Percentiles rank a stretch among this genome's conserved stretches.
Evolutionary conservation across 2,329 filamentous ascomycete genomes (phyloP).

Genomic region (Bertia moriformis): DNA sequence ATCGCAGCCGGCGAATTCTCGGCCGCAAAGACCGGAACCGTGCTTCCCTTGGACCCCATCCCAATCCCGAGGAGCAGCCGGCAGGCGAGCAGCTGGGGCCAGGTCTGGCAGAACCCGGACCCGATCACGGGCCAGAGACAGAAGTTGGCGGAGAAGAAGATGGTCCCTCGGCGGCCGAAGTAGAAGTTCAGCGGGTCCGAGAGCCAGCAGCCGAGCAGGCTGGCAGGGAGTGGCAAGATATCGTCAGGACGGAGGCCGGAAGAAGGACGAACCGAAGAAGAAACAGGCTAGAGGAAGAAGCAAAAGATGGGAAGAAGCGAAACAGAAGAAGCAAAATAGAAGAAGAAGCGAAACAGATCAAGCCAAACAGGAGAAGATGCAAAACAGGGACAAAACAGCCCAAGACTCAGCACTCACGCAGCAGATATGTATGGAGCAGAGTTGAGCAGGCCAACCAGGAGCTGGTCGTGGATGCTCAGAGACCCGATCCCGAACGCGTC

Average conservation of each 20-base stretch:
- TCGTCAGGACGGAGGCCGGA: no score
- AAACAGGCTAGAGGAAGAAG: no score
- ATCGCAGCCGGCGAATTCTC: slow-evolving; percentile 58
- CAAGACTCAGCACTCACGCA: not conserved
- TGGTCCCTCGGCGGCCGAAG: slow-evolving; percentile 54
- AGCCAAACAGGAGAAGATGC: no score
- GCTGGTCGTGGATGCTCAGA: slow-evolving; percentile 14
- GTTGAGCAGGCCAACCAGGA: slow-evolving; percentile 55
- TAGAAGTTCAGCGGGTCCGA: slow-evolving; percentile 51
- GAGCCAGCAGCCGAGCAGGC: slow-evolving; percentile 43
- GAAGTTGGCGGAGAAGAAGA: slow-evolving; percentile 63
- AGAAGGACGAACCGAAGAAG: no score
- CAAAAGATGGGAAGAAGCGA: no score
- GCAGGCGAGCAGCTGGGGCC: slow-evolving; percentile 56
- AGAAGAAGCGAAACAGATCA: no score
- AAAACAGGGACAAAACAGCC: no score
- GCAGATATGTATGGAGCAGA: slow-evolving; percentile 13
- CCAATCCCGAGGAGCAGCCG: slow-evolving; percentile 64
- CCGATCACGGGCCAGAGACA: slow-evolving; percentile 57
- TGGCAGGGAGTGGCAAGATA: no score
- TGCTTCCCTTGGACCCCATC: slow-evolving; percentile 58
- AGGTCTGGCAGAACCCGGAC: slow-evolving; percentile 57
- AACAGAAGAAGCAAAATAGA: no score
- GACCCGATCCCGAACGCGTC: slow-evolving; percentile 32
- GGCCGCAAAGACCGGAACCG: slow-evolving; percentile 62